Conservation (phyloP, 2,329 filamentous ascomycete species). For the Ophiostoma sp. region DNA sequence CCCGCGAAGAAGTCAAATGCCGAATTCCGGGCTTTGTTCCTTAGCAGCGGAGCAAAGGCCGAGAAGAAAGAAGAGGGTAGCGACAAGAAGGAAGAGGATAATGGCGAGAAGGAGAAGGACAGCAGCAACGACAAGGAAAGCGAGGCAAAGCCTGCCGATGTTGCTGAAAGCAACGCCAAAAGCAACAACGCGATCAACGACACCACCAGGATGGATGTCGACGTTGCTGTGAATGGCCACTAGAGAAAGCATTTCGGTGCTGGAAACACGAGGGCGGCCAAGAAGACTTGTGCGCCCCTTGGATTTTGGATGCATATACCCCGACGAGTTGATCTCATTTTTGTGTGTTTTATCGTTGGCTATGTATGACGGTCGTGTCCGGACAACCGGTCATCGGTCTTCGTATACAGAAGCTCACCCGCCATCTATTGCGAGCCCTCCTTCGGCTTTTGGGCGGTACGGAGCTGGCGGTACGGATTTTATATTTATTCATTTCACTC, state of each 20-base stretch:
- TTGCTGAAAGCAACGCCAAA: neutral
- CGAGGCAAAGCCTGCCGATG: neutral
- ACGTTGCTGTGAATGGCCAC: slow-evolving; percentile 23
- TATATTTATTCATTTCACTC: neutral
- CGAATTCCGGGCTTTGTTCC: slow-evolving; percentile 38
- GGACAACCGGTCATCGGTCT: neutral
- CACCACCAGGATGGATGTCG: slow-evolving; percentile 24
- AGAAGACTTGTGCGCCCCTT: neutral
- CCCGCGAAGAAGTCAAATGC: slow-evolving; percentile 38
- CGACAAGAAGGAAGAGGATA: neutral
- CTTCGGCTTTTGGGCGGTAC: neutral
- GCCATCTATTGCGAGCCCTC: neutral
- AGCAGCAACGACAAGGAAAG: neutral
- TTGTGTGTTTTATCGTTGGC: slow-evolving; percentile 3
- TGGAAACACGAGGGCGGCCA: slow-evolving; percentile 5
- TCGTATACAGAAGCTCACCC: neutral
- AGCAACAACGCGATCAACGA: slow-evolving; percentile 30
- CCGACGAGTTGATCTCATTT: slow-evolving; percentile 14
- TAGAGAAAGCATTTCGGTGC: neutral
- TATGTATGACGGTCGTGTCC: neutral
- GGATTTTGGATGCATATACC: slow-evolving; percentile 22
- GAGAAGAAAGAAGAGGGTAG: neutral
- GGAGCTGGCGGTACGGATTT: neutral
- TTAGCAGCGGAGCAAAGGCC: slow-evolving; percentile 26
- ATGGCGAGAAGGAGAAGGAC: neutral